A percentile compares a stretch with the other conserved stretches of the same genome.
Evolutionary conservation across 2,329 filamentous ascomycete species (phyloP).

Genomic region (Trichoderma brevicompactum): DNA sequence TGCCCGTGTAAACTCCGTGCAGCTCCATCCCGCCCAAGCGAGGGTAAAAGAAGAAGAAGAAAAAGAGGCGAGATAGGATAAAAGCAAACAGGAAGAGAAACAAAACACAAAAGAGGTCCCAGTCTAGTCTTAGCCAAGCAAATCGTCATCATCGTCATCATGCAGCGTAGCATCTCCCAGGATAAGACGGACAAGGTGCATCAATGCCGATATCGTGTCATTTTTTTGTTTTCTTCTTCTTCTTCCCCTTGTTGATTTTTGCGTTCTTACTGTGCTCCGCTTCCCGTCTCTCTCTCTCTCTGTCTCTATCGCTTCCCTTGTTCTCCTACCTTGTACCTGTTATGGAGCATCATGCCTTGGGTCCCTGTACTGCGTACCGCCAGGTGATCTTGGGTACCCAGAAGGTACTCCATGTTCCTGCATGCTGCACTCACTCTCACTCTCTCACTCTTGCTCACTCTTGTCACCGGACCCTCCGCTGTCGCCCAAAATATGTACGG

Average conservation of each 20-base stretch:
- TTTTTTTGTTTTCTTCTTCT: too few relatives aligned
- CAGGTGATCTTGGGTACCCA: background rate
- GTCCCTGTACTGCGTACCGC: background rate
- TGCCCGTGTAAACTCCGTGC: constrained; percentile 8
- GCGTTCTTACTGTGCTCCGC: too few relatives aligned
- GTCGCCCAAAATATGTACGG: too few relatives aligned
- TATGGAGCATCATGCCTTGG: too few relatives aligned
- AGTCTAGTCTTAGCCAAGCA: background rate
- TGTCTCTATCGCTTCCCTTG: too few relatives aligned
- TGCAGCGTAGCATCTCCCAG: too few relatives aligned
- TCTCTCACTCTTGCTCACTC: background rate
- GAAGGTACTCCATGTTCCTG: constrained; percentile 23
- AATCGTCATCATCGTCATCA: background rate
- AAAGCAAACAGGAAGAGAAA: background rate
- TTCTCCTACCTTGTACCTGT: too few relatives aligned
- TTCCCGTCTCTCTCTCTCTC: too few relatives aligned
- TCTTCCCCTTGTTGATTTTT: too few relatives aligned
- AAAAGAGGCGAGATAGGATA: background rate
- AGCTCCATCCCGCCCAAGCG: background rate
- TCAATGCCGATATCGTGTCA: too few relatives aligned
- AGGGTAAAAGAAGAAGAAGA: background rate
- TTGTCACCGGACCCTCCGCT: too few relatives aligned
- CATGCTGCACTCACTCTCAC: constrained; percentile 24
- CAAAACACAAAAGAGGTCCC: background rate
- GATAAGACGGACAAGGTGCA: too few relatives aligned